phyloP scores from a whole-genome alignment of 2,329 filamentous ascomycete species.

The Beauveria medogensis region DNA sequence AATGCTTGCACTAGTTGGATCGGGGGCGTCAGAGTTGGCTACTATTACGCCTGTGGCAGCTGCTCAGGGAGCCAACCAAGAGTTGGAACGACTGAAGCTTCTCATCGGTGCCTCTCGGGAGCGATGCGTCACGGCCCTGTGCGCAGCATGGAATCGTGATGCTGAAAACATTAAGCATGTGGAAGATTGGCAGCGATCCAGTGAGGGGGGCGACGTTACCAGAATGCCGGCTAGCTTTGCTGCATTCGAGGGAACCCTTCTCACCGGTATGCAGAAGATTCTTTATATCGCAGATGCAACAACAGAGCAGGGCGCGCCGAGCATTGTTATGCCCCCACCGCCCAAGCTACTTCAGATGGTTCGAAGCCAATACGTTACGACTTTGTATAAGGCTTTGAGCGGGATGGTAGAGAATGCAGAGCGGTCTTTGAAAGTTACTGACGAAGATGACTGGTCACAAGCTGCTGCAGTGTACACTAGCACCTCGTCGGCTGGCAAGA shows the following conservation, averaged over 20 bases:
- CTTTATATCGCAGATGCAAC: conserved; percentile 85
- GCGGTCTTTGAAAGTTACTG: conserved; percentile 55
- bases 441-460: conserved; percentile 54
- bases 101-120: conserved; percentile 76
- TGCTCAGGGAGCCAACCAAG: conserved; percentile 36
- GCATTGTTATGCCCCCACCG: conserved; percentile 78
- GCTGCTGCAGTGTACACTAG: conserved; percentile 13
- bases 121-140: conserved; percentile 75
- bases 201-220: conserved; percentile 78
- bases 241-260: conserved; percentile 72
- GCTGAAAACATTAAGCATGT: conserved; percentile 86
- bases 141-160: conserved; percentile 86
- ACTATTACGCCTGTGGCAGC: conserved; percentile 58
- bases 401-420: conserved; percentile 98
- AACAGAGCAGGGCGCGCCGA: conserved; percentile 61
- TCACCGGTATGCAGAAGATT: conserved; percentile 88
- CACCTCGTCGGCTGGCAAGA: conserved; percentile 31
- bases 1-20: conserved; percentile 75
- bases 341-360: conserved; percentile 87
- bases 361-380: conserved; percentile 83
- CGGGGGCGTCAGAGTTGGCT: conserved; percentile 78
- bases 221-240: conserved; percentile 83
- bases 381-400: conserved; percentile 85
- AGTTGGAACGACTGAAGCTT: conserved; percentile 63
- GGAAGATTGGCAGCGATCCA: conserved; percentile 84